phyloP scores from a whole-genome alignment of 129 eudicot genomes.

The Calendula officinalis region DNA sequence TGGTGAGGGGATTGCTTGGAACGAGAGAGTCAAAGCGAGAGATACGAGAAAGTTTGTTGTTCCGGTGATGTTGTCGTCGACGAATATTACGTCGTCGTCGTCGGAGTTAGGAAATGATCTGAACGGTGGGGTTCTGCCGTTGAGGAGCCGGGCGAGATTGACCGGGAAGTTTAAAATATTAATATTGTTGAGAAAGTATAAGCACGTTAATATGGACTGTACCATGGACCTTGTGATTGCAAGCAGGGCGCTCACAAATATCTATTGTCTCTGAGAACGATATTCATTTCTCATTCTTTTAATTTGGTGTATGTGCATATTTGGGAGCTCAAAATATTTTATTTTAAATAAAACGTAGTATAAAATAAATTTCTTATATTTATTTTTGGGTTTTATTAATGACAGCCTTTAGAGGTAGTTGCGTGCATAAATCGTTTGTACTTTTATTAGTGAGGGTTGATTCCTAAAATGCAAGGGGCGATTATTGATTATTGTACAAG shows the following conservation, averaged over 20 bases:
- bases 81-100: slow-evolving; percentile 20
- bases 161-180: slow-evolving; percentile 37
- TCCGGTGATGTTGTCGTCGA: slow-evolving; percentile 35
- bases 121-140: slow-evolving; percentile 30
- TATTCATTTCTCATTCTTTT: too few species aligned
- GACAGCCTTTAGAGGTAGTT: too few species aligned
- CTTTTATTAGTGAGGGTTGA: too few species aligned
- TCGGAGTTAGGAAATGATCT: slow-evolving; percentile 32
- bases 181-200: slow-evolving; percentile 26
- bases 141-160: slow-evolving; percentile 35
- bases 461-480: too few species aligned
- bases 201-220: slow-evolving; percentile 38
- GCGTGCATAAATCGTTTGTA: too few species aligned
- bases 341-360: too few species aligned
- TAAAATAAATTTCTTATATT: too few species aligned
- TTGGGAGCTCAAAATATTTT: too few species aligned
- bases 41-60: slow-evolving; percentile 36
- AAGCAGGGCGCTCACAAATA: slow-evolving; percentile 19
- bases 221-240: slow-evolving; percentile 29
- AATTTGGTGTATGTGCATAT: too few species aligned
- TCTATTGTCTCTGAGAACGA: slow-evolving; percentile 20
- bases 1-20: slow-evolving; percentile 26
- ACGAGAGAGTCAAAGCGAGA: slow-evolving; percentile 26
- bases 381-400: too few species aligned
- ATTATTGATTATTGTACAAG: too few species aligned